Conservation (phyloP, 225 moss, liverwort and hornwort genomes). For the Climacium dendroides region DNA sequence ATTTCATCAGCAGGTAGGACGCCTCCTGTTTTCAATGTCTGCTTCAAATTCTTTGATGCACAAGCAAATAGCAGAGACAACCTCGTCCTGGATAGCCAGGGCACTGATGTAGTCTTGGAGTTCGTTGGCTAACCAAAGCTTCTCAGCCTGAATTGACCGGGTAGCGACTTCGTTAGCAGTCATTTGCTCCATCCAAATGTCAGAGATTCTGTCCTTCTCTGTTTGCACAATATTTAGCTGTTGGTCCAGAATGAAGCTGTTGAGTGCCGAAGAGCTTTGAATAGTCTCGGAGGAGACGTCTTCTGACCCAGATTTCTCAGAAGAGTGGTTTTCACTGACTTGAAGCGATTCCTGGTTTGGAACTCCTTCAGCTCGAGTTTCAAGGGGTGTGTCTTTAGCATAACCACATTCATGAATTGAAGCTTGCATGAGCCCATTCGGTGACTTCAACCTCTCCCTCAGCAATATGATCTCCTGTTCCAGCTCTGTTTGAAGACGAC, state of each 20-base stretch:
- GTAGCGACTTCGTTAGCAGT: constrained; percentile 30
- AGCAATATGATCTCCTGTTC: constrained; percentile 29
- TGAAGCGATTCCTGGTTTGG: neutral
- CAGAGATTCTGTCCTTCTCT: constrained; percentile 36
- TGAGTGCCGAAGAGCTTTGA: neutral
- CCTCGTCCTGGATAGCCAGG: constrained; percentile 57
- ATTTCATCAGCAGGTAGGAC: neutral
- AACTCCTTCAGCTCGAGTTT: neutral
- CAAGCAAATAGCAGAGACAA: constrained; percentile 43
- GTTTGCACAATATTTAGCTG: constrained; percentile 21
- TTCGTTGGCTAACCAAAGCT: constrained; percentile 46
- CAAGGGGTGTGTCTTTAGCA: neutral
- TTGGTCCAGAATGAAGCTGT: constrained; percentile 26
- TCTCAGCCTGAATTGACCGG: constrained; percentile 34
- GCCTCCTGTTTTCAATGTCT: constrained; percentile 41
- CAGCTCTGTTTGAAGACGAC: constrained; percentile 10
- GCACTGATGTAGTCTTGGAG: constrained; percentile 53
- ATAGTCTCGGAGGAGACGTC: neutral
- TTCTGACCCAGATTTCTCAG: neutral
- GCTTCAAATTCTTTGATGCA: constrained; percentile 68
- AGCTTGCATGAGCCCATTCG: neutral
- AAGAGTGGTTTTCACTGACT: neutral
- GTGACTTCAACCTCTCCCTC: constrained; percentile 15
- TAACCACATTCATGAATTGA: constrained; percentile 6
- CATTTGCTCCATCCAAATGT: constrained; percentile 50